These are phyloP conservation scores for Alternaria sp. DNA, from an alignment of 2,329 filamentous ascomycete genomes.

Conservation along the genomic window DNA sequence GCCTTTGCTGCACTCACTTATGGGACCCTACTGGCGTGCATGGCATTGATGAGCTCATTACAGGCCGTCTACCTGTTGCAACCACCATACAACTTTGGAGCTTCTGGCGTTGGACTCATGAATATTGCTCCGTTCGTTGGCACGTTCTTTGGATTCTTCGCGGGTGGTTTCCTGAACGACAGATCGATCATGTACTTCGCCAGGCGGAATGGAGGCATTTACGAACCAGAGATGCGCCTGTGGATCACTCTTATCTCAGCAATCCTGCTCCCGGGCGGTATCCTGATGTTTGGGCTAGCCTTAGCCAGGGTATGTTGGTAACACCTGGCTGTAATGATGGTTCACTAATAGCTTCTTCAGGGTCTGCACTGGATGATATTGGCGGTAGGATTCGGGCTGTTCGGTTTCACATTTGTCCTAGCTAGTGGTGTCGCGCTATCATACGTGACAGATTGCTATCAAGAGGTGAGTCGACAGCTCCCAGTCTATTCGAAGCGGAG, in stretches of 20 bases:
- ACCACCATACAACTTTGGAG: slow-evolving; percentile 52
- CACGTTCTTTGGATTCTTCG: slow-evolving; percentile 35
- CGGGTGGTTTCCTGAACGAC: slow-evolving; percentile 29
- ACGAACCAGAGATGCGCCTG: slow-evolving; percentile 56
- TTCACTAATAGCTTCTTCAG: slow-evolving; percentile 15
- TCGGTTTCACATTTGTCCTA: slow-evolving; percentile 46
- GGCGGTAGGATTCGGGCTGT: slow-evolving; percentile 49
- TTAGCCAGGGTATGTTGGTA: slow-evolving; percentile 25
- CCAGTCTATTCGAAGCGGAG: not conserved
- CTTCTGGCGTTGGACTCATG: slow-evolving; percentile 50
- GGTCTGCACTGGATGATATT: slow-evolving; percentile 34
- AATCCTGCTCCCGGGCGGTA: slow-evolving; percentile 38
- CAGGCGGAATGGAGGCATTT: slow-evolving; percentile 49
- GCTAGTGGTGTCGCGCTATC: slow-evolving; percentile 47
- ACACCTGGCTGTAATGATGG: not conserved
- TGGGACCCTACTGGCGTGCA: slow-evolving; percentile 48
- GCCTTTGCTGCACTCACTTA: slow-evolving; percentile 41
- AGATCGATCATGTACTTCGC: slow-evolving; percentile 43
- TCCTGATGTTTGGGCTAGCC: slow-evolving; percentile 51
- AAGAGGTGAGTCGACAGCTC: slow-evolving; percentile 6
- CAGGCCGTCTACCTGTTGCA: slow-evolving; percentile 47
- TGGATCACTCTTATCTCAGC: slow-evolving; percentile 47
- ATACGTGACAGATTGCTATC: slow-evolving; percentile 49
- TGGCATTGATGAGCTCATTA: slow-evolving; percentile 48
- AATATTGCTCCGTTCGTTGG: slow-evolving; percentile 52